phyloP scores from a whole-genome alignment of 2,329 filamentous ascomycete species.

The Scleromitrula shiraiana region DNA sequence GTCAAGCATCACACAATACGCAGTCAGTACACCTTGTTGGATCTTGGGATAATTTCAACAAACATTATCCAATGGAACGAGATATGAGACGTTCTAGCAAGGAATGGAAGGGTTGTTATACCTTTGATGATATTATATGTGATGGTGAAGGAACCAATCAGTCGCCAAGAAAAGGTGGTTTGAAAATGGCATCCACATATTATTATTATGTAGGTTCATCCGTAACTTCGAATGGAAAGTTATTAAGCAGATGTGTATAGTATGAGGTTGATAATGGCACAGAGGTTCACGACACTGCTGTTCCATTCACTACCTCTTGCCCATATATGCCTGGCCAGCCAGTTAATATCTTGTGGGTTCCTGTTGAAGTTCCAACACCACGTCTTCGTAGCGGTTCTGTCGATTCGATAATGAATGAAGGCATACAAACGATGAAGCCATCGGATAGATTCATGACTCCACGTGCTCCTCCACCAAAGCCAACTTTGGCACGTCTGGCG shows the following conservation, averaged over 20 bases:
- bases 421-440: constrained; percentile 70
- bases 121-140: constrained; percentile 76
- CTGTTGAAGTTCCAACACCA: constrained; percentile 53
- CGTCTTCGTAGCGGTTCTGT: constrained; percentile 58
- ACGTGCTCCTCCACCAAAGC: constrained; percentile 45
- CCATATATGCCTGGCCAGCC: constrained; percentile 82
- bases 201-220: constrained; percentile 77
- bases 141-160: constrained; percentile 53
- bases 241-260: constrained; percentile 36
- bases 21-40: constrained; percentile 73
- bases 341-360: constrained; percentile 78
- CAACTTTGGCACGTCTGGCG: constrained; percentile 36
- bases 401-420: constrained; percentile 48
- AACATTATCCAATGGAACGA: constrained; percentile 70
- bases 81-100: constrained; percentile 66
- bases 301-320: constrained; percentile 70
- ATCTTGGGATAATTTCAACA: constrained; percentile 91
- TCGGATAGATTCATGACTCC: constrained; percentile 67
- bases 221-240: constrained; percentile 23
- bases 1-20: constrained; percentile 52
- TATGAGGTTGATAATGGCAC: constrained; percentile 75
- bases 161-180: constrained; percentile 61
- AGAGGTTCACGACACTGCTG: constrained; percentile 65
- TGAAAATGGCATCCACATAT: constrained; percentile 89
- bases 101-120: constrained; percentile 82